Evolutionary conservation across 2,329 filamentous ascomycete genomes (phyloP).

Genomic region (Calonectria ilicicola): DNA sequence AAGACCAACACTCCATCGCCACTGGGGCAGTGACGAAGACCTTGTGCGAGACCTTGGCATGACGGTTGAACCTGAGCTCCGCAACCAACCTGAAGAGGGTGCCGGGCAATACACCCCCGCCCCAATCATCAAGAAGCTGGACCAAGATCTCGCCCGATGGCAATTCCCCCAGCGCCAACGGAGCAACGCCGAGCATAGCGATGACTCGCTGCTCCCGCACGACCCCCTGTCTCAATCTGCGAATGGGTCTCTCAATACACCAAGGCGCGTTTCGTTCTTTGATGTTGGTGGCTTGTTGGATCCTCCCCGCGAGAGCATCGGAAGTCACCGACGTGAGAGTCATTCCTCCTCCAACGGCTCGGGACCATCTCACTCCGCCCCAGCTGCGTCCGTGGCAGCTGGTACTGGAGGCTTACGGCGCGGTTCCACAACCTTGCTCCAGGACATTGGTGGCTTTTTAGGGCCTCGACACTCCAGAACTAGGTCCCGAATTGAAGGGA

Average conservation of each 20-base stretch:
- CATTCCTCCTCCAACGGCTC: constrained; percentile 55
- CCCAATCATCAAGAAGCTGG: constrained; percentile 46
- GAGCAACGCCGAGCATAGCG: constrained; percentile 55
- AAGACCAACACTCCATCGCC: constrained; percentile 67
- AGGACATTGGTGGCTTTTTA: constrained; percentile 68
- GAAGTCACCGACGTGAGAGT: constrained; percentile 54
- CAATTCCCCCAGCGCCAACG: constrained; percentile 57
- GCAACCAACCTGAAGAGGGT: constrained; percentile 49
- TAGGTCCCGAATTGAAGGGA: constrained; percentile 49
- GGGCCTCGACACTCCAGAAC: constrained; percentile 52
- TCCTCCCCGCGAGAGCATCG: constrained; percentile 50
- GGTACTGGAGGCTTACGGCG: constrained; percentile 59
- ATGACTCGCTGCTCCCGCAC: constrained; percentile 56
- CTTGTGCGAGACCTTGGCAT: constrained; percentile 85
- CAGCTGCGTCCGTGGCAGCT: constrained; percentile 60
- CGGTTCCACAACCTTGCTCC: constrained; percentile 69
- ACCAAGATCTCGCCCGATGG: constrained; percentile 59
- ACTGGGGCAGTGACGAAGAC: constrained; percentile 93
- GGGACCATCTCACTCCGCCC: constrained; percentile 48
- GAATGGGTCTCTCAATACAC: constrained; percentile 33
- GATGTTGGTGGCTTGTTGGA: constrained; percentile 85
- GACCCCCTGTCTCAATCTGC: constrained; percentile 48
- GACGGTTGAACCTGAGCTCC: constrained; percentile 67
- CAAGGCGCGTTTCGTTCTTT: constrained; percentile 77
- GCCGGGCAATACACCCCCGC: constrained; percentile 50